Conservation (phyloP, 257 asterid genomes). For the Petunia secreta region DNA sequence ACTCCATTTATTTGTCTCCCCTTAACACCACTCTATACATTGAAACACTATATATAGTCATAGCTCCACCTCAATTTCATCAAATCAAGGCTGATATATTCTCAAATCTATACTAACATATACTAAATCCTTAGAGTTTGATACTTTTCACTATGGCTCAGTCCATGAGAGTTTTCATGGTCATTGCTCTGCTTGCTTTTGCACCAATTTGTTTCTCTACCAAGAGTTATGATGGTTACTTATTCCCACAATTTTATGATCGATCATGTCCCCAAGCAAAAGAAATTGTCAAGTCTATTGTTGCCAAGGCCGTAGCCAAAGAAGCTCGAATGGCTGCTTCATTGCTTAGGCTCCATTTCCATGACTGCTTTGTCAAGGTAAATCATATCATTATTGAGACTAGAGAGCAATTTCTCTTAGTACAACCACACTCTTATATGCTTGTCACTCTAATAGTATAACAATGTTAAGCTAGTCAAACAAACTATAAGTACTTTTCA, state of each 20-base stretch:
- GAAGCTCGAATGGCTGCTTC: slow-evolving; percentile 98
- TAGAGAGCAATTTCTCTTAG: too few relatives aligned
- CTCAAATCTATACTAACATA: not conserved
- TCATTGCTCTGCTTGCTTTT: slow-evolving; percentile 48
- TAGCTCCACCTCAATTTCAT: slow-evolving; percentile 32
- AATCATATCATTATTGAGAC: not conserved
- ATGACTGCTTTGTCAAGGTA: slow-evolving; percentile 95
- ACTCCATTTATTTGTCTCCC: slow-evolving; percentile 45
- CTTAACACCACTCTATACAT: not conserved
- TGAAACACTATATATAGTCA: slow-evolving; percentile 44
- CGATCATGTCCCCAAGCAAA: slow-evolving; percentile 69
- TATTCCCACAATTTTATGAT: slow-evolving; percentile 81
- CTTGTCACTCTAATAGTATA: too few relatives aligned
- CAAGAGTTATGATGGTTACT: slow-evolving; percentile 54
- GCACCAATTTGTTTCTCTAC: slow-evolving; percentile 59
- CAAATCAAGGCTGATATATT: slow-evolving; percentile 29
- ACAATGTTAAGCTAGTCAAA: too few relatives aligned
- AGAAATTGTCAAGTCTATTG: slow-evolving; percentile 60
- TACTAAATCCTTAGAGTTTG: slow-evolving; percentile 1
- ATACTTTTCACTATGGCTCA: slow-evolving; percentile 41
- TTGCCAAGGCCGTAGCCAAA: slow-evolving; percentile 71
- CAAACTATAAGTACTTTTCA: too few relatives aligned
- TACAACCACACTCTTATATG: too few relatives aligned
- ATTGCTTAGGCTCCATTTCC: slow-evolving; percentile 81
- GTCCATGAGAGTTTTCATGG: slow-evolving; percentile 43